A percentile compares a stretch with the other conserved stretches of the same genome.
Evolutionary conservation across 208 protist species (phyloP).

Genomic region (Acanthamoeba lugdunensis): DNA sequence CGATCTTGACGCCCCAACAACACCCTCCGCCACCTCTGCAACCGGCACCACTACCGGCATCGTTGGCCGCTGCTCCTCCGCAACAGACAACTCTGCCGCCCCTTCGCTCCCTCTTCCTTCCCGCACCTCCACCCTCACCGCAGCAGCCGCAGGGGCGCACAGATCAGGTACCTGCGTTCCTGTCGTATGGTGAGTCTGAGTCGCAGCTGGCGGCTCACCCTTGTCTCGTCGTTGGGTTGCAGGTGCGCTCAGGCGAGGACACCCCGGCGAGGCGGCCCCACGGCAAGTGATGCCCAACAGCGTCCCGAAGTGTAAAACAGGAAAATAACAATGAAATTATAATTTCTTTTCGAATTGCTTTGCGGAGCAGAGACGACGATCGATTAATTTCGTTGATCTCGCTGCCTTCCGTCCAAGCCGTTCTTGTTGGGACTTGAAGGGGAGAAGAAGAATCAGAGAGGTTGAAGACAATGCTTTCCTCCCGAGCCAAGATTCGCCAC

Average conservation of each 20-base stretch:
- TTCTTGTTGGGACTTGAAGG: neutral
- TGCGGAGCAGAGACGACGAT: neutral
- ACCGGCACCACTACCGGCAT: neutral
- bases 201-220: neutral
- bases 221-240: no score
- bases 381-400: neutral
- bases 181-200: neutral
- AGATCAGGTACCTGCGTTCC: neutral
- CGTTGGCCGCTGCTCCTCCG: neutral
- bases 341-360: neutral
- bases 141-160: neutral
- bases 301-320: neutral
- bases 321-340: neutral
- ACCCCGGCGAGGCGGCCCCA: neutral
- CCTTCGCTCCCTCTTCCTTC: neutral
- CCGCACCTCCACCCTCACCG: no score
- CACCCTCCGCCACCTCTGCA: neutral
- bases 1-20: neutral
- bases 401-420: neutral
- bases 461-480: neutral
- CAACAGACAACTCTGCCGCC: slow-evolving; percentile 10
- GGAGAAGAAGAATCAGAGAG: neutral
- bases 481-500: neutral
- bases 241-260: neutral
- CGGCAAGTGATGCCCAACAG: neutral